Base-by-base conservation (phyloP, 2,329 filamentous ascomycete genomes). In the Trichoderma cornu-damae region DNA sequence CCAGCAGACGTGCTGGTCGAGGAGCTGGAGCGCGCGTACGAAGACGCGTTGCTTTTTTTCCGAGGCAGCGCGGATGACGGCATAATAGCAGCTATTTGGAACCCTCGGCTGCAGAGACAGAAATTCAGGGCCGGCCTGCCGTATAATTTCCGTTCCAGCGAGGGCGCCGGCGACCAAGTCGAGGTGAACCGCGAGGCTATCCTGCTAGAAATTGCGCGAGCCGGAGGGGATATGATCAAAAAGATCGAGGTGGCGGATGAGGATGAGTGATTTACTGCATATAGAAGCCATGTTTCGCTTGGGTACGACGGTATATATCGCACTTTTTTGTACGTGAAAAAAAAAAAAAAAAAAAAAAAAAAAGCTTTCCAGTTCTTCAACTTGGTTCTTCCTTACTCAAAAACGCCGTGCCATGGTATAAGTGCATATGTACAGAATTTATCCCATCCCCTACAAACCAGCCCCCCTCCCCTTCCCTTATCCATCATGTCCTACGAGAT, bases 31-130 rank as follows among this genome's bases (percentile, higher is more conserved):
- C 74, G 73, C 3, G 69, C 84, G 2, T 96, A 91, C 68, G 80
- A 80, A 3, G 80, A 85, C 34, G 81, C 83, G 2, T 75, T 96
- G 32, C 75, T 96, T 2, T 90, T 96, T 71, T 96, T 97, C 76
- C 81, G 85, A 61, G 86, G 90, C 30, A 77, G 77, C 1, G 75
- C 78, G 2, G 78, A 84, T 22, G 78, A 83, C 57, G 68, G 66
- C 18, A 69, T 83, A 6, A 77, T 88, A 12, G 79, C 79, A 1
- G 81, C 75, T 16, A 75, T 85, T 44, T 86, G 83, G 83, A 82
- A 80, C 55, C 80, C 81, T 2, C 75, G 75, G 61, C 63, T 82
- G 59, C 75, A 76, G 61, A 59, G 66, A 54, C 79, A 89, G 61
- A 73, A 75, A 11, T 92, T 90, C 76, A 87, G 87, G 62, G 79